These are phyloP conservation scores for Trichomonas vaginalis DNA, from an alignment of 208 protist genomes.

Conservation along the genomic window DNA sequence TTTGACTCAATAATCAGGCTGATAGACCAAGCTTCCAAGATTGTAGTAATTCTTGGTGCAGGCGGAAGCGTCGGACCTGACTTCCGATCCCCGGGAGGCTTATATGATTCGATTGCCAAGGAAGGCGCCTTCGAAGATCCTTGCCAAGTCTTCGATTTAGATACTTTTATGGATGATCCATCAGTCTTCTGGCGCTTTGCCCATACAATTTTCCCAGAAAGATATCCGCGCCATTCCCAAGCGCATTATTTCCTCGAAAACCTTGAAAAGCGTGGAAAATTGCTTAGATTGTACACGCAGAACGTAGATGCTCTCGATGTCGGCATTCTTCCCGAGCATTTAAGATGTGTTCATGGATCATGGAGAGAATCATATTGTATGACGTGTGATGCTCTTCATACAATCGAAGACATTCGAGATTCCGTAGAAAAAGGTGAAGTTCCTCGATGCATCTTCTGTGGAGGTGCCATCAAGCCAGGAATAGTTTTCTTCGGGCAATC, in stretches of 20 bases:
- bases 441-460: not conserved
- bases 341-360: not conserved
- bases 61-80: not conserved
- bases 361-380: not conserved
- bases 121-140: not conserved
- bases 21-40: not conserved
- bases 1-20: not conserved
- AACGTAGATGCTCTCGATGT: not conserved
- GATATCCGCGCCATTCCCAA: not conserved
- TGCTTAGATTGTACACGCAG: not conserved
- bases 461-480: not conserved
- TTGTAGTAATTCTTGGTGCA: not conserved
- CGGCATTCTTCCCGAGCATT: not conserved
- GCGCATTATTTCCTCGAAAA: not conserved
- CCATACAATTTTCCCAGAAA: not conserved
- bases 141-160: not conserved
- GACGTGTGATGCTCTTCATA: not conserved
- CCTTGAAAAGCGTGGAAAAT: slow-evolving; percentile 16
- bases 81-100: not conserved
- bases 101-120: not conserved
- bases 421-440: not conserved
- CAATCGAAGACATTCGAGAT: not conserved
- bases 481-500: not conserved
- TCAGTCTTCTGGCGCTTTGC: not conserved
- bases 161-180: not conserved